These are phyloP conservation scores for Spathaspora hagerdaliae DNA, from an alignment of 805 yeast genomes.

Conservation along the genomic window DNA sequence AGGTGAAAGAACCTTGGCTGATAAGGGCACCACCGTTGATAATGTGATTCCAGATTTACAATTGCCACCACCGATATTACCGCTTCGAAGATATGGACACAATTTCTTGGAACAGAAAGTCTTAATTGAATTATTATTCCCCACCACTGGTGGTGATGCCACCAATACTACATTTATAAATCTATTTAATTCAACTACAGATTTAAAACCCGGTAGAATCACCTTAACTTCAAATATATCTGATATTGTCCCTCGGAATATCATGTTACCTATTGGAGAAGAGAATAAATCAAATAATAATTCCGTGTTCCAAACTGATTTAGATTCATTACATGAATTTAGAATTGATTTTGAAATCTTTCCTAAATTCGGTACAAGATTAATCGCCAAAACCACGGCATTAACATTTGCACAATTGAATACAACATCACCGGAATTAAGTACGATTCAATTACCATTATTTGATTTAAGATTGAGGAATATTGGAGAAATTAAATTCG, in stretches of 20 bases:
- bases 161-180: conserved; percentile 36
- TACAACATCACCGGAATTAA: conserved; percentile 37
- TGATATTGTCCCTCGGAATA: conserved; percentile 84
- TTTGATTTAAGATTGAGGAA: conserved; percentile 77
- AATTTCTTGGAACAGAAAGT: conserved; percentile 89
- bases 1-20: conserved; percentile 15
- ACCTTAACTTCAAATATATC: conserved; percentile 73
- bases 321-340: conserved; percentile 58
- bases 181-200: conserved; percentile 39
- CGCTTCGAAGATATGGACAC: conserved; percentile 91
- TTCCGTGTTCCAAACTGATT: conserved; percentile 80
- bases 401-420: conserved; percentile 47
- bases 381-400: conserved; percentile 86
- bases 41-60: conserved; percentile 78
- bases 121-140: conserved; percentile 71
- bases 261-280: conserved; percentile 73
- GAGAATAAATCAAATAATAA: conserved; percentile 45
- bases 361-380: conserved; percentile 91
- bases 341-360: conserved; percentile 82
- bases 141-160: conserved; percentile 24
- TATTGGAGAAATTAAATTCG: conserved; percentile 75
- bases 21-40: conserved; percentile 38
- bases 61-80: conserved; percentile 94
- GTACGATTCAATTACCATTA: conserved; percentile 58
- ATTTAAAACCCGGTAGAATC: conserved; percentile 69